Evolutionary conservation across 106 monocot genomes (phyloP).

Genomic region (Platanthera guangdongensis): DNA sequence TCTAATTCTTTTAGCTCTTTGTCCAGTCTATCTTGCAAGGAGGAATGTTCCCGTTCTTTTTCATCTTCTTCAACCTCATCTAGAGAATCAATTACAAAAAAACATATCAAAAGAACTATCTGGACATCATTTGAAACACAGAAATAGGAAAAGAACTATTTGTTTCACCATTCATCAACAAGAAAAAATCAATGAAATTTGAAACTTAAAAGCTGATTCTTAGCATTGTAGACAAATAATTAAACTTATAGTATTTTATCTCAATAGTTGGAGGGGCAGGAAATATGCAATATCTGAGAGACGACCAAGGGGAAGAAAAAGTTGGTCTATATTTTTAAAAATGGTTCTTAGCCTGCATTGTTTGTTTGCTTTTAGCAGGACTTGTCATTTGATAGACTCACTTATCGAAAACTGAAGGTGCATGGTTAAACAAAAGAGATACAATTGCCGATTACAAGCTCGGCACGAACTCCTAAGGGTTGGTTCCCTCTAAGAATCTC

Average conservation of each 20-base stretch:
- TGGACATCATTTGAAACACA: neutral
- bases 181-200: neutral
- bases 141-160: neutral
- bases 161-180: neutral
- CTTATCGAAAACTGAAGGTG: too few relatives aligned
- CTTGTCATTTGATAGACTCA: too few relatives aligned
- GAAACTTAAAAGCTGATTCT: neutral
- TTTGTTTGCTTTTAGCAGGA: too few relatives aligned
- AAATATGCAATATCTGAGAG: neutral
- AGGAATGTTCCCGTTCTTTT: slow-evolving; percentile 70
- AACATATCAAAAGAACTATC: neutral
- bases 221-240: neutral
- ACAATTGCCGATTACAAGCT: too few relatives aligned
- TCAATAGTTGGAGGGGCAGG: neutral
- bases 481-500: too few relatives aligned
- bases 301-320: neutral
- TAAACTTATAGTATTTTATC: neutral
- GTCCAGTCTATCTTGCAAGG: slow-evolving; percentile 64
- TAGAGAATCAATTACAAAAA: slow-evolving; percentile 12
- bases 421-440: too few relatives aligned
- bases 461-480: too few relatives aligned
- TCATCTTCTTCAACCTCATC: slow-evolving; percentile 76
- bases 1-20: slow-evolving; percentile 88
- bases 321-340: neutral
- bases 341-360: neutral